These are phyloP conservation scores for Isochrysis galbana DNA, from an alignment of 78 protist species.

Conservation along the genomic window DNA sequence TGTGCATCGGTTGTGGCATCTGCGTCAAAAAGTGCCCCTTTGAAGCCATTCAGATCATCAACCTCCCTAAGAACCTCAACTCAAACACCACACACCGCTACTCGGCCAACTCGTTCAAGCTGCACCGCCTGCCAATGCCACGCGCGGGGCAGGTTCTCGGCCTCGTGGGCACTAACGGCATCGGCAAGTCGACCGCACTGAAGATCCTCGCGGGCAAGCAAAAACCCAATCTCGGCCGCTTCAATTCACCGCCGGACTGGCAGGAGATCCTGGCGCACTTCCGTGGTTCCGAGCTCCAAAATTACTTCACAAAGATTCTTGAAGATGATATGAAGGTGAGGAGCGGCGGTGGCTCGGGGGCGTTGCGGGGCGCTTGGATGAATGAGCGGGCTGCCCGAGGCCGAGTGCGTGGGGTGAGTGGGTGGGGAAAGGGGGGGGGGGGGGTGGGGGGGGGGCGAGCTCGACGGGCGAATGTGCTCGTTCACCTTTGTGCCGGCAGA, in stretches of 20 bases:
- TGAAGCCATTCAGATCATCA: conserved; percentile 97
- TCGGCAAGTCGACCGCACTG: conserved; percentile 99
- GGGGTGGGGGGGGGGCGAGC: no score
- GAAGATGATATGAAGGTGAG: conserved; percentile 88
- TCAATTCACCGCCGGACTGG: conserved; percentile 94
- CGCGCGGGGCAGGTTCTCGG: conserved; percentile 99
- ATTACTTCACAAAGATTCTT: conserved; percentile 89
- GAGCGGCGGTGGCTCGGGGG: no score
- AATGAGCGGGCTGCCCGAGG: no score
- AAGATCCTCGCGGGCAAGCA: conserved; percentile 93
- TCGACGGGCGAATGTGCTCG: no score
- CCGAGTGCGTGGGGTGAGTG: no score
- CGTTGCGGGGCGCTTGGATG: no score
- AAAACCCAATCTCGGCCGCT: conserved; percentile 98
- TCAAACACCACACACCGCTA: conserved; percentile 95
- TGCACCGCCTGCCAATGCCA: conserved; percentile 97
- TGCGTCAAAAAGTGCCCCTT: conserved; percentile 98
- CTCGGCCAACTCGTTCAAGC: conserved; percentile 87
- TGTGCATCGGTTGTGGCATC: conserved; percentile 99
- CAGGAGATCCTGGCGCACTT: conserved; percentile 92
- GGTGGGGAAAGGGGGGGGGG: no score
- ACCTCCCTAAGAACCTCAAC: conserved; percentile 93
- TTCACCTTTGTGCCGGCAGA: no score
- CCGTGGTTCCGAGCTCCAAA: conserved; percentile 96
- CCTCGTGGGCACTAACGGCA: conserved; percentile 99